Base-by-base conservation (phyloP, 129 eudicot genomes). In the Rutidosis leptorrhynchoides region DNA sequence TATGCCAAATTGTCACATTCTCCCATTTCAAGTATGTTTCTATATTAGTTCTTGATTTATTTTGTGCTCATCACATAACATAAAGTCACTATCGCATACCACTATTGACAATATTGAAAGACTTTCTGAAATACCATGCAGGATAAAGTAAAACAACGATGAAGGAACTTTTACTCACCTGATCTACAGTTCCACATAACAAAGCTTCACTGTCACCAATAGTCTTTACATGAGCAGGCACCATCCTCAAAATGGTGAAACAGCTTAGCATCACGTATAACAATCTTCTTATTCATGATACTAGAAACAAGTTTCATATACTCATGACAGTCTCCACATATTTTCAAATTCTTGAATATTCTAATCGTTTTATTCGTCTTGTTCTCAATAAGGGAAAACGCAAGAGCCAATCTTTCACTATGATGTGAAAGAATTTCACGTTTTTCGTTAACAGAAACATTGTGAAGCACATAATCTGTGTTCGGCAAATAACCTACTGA, bases 321-420 rank as follows among this genome's bases (percentile, higher is more conserved):
- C 29, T 70, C 72, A 35, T 77, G 80, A 54, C 83, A 78, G 48
- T 82, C 86, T 49, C 75, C 75, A 65, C 80, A 82, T 61, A 75
- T 78, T 26, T 80, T 61, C 2, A 78, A 55, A 78, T 78, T 77
- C 75, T 77, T 78, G 56, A 82, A 78, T 24, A 82, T 78, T 64
- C 75, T 65, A 48, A 78, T 60, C 19, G 19, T 46, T 67, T 74
- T 78, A 78, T 82, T 72, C 10, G 68, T 53, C 23, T 74, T 74
- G 40, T 23, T 48, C 54, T 69, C 70, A n/a, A 82, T 60, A 49
- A 82, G 61, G 16, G 78, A 71, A 67, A 82, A 74, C 4, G 56
- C 77, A 30, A 82, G 75, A 37, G 82, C 85, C 67, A 80, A 68
- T 20, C 72, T 77, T 77, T 69, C 79, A 69, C 82, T 81, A 65